Conservation (phyloP, 768 basidiomycete genomes). For the Daedaleopsis sinensis region DNA sequence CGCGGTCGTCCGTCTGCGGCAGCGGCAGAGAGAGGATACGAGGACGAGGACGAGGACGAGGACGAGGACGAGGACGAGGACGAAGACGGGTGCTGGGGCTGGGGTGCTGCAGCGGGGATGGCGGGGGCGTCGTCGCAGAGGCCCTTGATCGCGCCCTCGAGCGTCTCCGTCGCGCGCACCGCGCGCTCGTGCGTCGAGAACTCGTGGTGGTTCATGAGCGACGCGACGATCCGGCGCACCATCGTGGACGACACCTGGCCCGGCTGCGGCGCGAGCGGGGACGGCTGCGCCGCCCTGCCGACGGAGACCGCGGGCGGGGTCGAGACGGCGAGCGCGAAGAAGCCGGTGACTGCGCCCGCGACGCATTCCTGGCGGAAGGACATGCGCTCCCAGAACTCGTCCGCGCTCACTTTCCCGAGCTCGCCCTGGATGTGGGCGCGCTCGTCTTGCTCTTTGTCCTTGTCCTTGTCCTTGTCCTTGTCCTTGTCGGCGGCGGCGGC, state of each 20-base stretch:
- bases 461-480: conserved; percentile 27
- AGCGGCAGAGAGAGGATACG: background rate
- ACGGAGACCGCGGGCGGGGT: conserved; percentile 8
- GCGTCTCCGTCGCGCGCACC: conserved; percentile 66
- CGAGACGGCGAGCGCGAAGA: conserved; percentile 69
- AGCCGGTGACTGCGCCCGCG: conserved; percentile 88
- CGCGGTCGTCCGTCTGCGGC: conserved; percentile 11
- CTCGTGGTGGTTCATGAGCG: conserved; percentile 74
- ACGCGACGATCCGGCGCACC: conserved; percentile 68
- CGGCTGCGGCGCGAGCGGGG: conserved; percentile 51
- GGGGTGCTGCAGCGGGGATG: conserved; percentile 3
- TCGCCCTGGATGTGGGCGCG: conserved; percentile 44
- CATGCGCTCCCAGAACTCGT: conserved; percentile 98
- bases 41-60: too few relatives aligned
- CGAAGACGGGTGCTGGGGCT: background rate
- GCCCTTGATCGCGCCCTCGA: conserved; percentile 69
- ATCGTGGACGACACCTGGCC: conserved; percentile 70
- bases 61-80: too few relatives aligned
- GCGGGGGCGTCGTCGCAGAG: conserved; percentile 61
- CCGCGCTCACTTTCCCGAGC: conserved; percentile 58
- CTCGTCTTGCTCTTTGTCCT: conserved; percentile 33
- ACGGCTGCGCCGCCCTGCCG: conserved; percentile 30
- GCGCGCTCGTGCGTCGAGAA: conserved; percentile 72
- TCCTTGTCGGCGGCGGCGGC: background rate
- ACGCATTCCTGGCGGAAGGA: conserved; percentile 95